Base-by-base conservation (phyloP, 2,329 filamentous ascomycete species). In the Cladosporium sp. region DNA sequence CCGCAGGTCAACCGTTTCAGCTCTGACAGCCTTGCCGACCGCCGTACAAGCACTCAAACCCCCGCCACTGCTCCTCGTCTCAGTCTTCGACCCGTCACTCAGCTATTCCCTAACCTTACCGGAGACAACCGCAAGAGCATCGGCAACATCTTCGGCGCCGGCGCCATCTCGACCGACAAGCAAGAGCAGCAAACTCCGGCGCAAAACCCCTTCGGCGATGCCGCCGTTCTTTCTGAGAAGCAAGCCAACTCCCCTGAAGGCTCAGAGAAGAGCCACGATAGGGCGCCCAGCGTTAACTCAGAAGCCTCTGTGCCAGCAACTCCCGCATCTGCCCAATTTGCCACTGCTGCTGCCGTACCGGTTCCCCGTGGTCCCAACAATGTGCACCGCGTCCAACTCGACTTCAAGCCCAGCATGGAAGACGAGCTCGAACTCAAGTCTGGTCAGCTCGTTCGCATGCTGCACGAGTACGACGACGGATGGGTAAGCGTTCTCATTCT, bases 401-500 rank as follows among this genome's bases (percentile, higher is more conserved):
- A 96, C 69, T 99, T 97, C 70, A 86, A 83, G 68, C 91, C 93
- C 20, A 92, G 88, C 3, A 85, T 97, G 78, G 86, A 89, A 5
- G 93, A 99, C 65, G 93, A 99, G 71, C 77, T 99, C 64, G 87
- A 83, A 56, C 78, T 99, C 39, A 80, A 76, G 56, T 82, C 85
- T 52, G 93, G 93, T 47, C 85, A 95, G 56, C 77, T 99, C 43
- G 89, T 97, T 44, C 82, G 92, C 57, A 76, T 99, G 57, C 77
- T 97, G 47, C 92, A 97, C 65, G 91, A 96, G 71, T 99, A 97
- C 63, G 93, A 99, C 66, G 93, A 99, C 71, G 93, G 93, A 63
- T 99, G 93, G 93, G 88, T 92, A 80, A 80, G 87, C 79, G 27
- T 13, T 50, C 15, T 17, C 13, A 7, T 17, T 20, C 22, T 8